A percentile compares a stretch with the other conserved stretches of the same genome.
phyloP scores from a whole-genome alignment of 306 rosid species.

The Dryas alaskensis region DNA sequence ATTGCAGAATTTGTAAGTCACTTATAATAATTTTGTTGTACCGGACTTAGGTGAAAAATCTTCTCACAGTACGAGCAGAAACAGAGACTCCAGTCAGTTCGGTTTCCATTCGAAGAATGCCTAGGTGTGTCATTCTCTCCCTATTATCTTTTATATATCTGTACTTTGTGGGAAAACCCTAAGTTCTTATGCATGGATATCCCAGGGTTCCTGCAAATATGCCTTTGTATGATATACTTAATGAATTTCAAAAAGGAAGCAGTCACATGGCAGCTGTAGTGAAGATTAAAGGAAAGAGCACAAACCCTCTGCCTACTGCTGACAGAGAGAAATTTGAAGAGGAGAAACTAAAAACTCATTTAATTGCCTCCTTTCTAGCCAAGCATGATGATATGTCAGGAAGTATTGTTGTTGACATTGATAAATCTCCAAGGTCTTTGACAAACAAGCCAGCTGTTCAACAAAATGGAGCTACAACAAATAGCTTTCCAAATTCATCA shows the following conservation, averaged over 20 bases:
- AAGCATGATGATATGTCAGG: slow-evolving; percentile 36
- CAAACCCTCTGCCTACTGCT: slow-evolving; percentile 20
- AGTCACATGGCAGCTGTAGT: slow-evolving; percentile 98
- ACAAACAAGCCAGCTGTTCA: slow-evolving; percentile 29
- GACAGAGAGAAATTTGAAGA: slow-evolving; percentile 48
- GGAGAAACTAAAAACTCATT: slow-evolving; percentile 33
- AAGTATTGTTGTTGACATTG: slow-evolving; percentile 50
- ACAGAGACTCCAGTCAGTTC: slow-evolving; percentile 56
- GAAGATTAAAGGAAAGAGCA: slow-evolving; percentile 57
- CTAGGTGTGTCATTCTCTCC: slow-evolving; percentile 30
- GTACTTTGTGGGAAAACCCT: not conserved
- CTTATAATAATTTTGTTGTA: slow-evolving; percentile 11
- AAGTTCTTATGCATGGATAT: slow-evolving; percentile 15
- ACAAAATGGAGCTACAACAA: slow-evolving; percentile 37
- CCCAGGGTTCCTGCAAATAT: slow-evolving; percentile 84
- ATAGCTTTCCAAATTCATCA: slow-evolving; percentile 27
- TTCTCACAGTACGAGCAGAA: slow-evolving; percentile 54
- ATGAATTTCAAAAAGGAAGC: slow-evolving; percentile 92
- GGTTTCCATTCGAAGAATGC: slow-evolving; percentile 48
- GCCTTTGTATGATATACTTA: slow-evolving; percentile 91
- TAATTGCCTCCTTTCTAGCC: slow-evolving; percentile 55
- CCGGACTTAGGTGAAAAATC: slow-evolving; percentile 47
- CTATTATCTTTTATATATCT: not conserved
- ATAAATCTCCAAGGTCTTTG: slow-evolving; percentile 42
- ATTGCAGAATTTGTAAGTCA: not conserved